Conservation (phyloP, 2,329 filamentous ascomycete genomes). For the Paradendryphiella salina region DNA sequence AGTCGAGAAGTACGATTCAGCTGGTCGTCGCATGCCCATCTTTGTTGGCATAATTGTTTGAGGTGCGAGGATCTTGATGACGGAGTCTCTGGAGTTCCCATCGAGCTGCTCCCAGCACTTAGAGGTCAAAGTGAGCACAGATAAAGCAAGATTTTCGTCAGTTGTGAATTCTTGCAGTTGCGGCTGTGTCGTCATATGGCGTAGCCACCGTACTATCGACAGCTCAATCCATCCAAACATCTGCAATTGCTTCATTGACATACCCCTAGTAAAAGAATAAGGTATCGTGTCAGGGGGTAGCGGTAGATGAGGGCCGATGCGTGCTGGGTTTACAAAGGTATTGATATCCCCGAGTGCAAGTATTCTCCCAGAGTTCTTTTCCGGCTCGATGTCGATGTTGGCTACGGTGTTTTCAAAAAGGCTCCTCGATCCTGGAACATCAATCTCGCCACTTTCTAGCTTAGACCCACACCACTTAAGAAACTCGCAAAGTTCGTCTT, state of each 20-base stretch:
- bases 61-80: conserved; percentile 66
- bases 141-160: conserved; percentile 72
- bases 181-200: conserved; percentile 67
- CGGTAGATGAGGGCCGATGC: conserved; percentile 79
- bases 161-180: conserved; percentile 66
- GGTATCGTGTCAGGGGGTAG: conserved; percentile 81
- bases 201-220: conserved; percentile 82
- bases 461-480: conserved; percentile 81
- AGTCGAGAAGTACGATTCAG: conserved; percentile 87
- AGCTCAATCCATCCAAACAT: conserved; percentile 85
- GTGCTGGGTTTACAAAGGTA: conserved; percentile 74
- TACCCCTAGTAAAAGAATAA: conserved; percentile 74
- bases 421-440: conserved; percentile 65
- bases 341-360: conserved; percentile 76
- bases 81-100: conserved; percentile 64
- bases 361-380: conserved; percentile 65
- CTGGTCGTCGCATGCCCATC: conserved; percentile 81
- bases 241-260: conserved; percentile 70
- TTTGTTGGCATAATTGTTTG: conserved; percentile 86
- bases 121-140: conserved; percentile 77
- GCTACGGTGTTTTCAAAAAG: conserved; percentile 82
- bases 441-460: conserved; percentile 71
- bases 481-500: conserved; percentile 78
- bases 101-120: conserved; percentile 88
- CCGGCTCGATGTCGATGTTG: conserved; percentile 58